Evolutionary conservation across 2,329 filamentous ascomycete species (phyloP), one percentile per base, ranked within the genome.

Genomic region (Fonsecaea monophora): DNA sequence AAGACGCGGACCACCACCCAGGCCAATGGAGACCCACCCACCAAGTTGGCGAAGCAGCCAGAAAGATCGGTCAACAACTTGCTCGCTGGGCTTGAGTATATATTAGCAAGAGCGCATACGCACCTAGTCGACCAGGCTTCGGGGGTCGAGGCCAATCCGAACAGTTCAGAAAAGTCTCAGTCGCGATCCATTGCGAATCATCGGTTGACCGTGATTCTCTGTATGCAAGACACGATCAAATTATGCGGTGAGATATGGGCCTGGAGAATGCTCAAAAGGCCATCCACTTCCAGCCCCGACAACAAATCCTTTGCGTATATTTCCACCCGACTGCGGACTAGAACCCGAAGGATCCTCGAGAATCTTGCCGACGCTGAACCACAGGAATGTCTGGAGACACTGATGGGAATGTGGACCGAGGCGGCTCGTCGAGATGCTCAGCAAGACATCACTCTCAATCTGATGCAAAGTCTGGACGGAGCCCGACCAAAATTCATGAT

Each of bases 211-310:
- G 94, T 99, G 21, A 84, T 97, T 53, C 84, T 99, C n/a, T 96
- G 94, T 10, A 97, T 99, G 76, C 94, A 98, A 77, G 96, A 99
- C 77, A 92, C 94, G 0, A 92, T 98, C 66, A 88, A 92, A 30
- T 91, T 96, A 58, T 97, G 94, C 78, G 96, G 96, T 76, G 88
- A 85, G 12, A 97, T 99, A 60, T 99, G 96, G 95, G 91, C 92
- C 0, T 99, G 95, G 94, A 92, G 86, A 13, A 86, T 91, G 5
- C 87, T 90, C 74, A 85, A 85, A 56, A 74, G 74, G 18, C 67
- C 74, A 37, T 71, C 81, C 25, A 87, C 90, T 62, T 91, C 96
- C 75, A 75, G 82, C 0, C 84, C 85, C 35, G 94, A 90, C 15
- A 84, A 84, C 4, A 92, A 93, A 8, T 97, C 94, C 0, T 96